Base-by-base conservation (phyloP, 768 basidiomycete genomes). In the Pholiota conissans region DNA sequence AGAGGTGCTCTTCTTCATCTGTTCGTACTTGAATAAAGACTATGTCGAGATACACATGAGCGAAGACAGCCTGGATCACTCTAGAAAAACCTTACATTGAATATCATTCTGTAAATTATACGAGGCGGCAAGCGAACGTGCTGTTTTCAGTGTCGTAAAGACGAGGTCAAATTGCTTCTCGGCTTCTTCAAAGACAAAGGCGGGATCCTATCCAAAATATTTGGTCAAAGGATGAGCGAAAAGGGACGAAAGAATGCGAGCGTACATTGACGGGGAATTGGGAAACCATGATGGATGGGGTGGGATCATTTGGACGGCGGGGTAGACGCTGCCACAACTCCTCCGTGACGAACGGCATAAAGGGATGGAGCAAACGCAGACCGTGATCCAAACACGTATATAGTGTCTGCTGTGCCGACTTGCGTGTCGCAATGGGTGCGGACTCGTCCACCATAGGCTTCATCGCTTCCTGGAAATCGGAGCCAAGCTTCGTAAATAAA, bases 321-420 rank as follows among this genome's bases (percentile, higher is more conserved):
- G 95, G 95, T 2, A 99, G 78, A 27, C 97, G 85, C 71, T 99
- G 97, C 97, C 97, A 99, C 10, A 99, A 77, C 71, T 98, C 97
- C 74, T 99, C 97, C 3, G 97, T 98, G 29, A 99, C 92, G 72
- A 91, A 99, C 0, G 97, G 97, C 97, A 98, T 99, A 77, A 98
- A 95, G 0, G 97, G 97, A 71, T 98, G 97, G 0, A 98, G 79
- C 2, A 99, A 79, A 18, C 89, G 86, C 52, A 99, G 79, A 9
- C 95, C 97, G 59, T 87, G 75, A 65, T 99, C 97, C 37, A 99
- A 81, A 70, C 94, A 96, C 6, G 90, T 95, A 73, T 98, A 97
- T 34, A 99, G 76, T 0, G 96, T 98, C 74, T 98, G 93, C 68
- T 97, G 95, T 3, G 96, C 91, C 10, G 95, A 98, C 49, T 77